Percentiles rank a stretch among this genome's conserved stretches.
Conservation (phyloP, 1,139 yeast genomes). For the Suhomyces panamericanus region DNA sequence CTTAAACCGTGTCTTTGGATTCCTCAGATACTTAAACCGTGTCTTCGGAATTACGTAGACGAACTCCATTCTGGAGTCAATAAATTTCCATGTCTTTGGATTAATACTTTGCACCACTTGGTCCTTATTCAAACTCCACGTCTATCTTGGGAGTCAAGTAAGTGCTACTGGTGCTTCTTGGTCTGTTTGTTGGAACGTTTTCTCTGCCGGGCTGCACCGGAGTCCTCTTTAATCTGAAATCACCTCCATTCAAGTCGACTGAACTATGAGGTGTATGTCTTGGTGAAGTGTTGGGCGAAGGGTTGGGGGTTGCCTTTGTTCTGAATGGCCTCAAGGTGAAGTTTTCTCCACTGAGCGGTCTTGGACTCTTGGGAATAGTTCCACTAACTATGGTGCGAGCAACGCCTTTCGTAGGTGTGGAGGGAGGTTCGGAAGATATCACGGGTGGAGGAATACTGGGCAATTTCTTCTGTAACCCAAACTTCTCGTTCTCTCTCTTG, state of each 20-base stretch:
- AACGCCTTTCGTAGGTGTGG: conserved; percentile 9
- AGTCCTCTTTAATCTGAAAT: conserved; percentile 10
- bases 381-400: conserved; percentile 10
- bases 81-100: too few relatives aligned
- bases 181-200: conserved; percentile 8
- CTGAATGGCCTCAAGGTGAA: conserved; percentile 47
- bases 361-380: conserved; percentile 22
- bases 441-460: conserved; percentile 19
- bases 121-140: conserved; percentile 29
- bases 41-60: too few relatives aligned
- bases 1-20: too few relatives aligned
- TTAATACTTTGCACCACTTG: too few relatives aligned
- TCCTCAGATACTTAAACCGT: too few relatives aligned
- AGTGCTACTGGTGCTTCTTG: conserved; percentile 27
- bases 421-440: conserved; percentile 9
- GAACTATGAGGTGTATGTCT: conserved; percentile 27
- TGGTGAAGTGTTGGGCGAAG: conserved; percentile 45
- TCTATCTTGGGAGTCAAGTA: conserved; percentile 32
- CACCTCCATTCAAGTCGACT: conserved; percentile 13
- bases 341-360: conserved; percentile 27
- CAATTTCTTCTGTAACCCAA: conserved; percentile 28
- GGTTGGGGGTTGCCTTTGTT: conserved; percentile 43
- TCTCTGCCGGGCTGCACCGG: conserved; percentile 7
- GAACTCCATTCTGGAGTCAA: too few relatives aligned
- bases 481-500: conserved; percentile 33